phyloP scores from a whole-genome alignment of 352 stramenopile genomes.

The Aphanomyces invadans region DNA sequence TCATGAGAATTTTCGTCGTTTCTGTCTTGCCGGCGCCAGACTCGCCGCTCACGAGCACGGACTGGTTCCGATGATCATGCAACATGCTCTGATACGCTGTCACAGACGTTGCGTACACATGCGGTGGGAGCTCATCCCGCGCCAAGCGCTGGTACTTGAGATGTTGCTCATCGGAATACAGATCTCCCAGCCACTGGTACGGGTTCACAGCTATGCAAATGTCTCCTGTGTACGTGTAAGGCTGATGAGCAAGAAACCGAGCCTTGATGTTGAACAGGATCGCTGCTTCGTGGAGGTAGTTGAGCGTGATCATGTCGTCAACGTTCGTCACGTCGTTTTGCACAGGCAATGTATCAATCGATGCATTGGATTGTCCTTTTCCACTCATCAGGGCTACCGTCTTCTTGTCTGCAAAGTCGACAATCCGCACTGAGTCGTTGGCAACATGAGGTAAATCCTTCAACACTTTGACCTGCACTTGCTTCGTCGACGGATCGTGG shows the following conservation, averaged over 20 bases:
- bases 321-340: conserved; percentile 29
- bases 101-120: conserved; percentile 70
- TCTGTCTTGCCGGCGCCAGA: conserved; percentile 90
- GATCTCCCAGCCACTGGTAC: conserved; percentile 87
- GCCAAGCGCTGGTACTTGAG: conserved; percentile 61
- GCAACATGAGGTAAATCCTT: background rate
- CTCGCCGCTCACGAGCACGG: conserved; percentile 78
- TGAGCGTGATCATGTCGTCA: conserved; percentile 82
- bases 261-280: conserved; percentile 86
- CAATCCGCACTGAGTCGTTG: background rate
- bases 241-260: conserved; percentile 72
- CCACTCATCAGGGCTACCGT: background rate
- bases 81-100: conserved; percentile 69
- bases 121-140: conserved; percentile 63
- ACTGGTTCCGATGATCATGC: conserved; percentile 62
- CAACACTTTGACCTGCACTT: conserved; percentile 5
- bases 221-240: conserved; percentile 96
- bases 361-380: conserved; percentile 10
- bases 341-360: conserved; percentile 1
- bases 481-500: conserved; percentile 4
- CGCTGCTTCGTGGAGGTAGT: conserved; percentile 86
- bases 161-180: conserved; percentile 79
- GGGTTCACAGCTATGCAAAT: conserved; percentile 97
- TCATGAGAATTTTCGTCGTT: conserved; percentile 90
- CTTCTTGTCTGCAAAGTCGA: conserved; percentile 13